These are phyloP conservation scores for Phanerochaete sordida DNA, from an alignment of 768 basidiomycete genomes.

Conservation along the genomic window DNA sequence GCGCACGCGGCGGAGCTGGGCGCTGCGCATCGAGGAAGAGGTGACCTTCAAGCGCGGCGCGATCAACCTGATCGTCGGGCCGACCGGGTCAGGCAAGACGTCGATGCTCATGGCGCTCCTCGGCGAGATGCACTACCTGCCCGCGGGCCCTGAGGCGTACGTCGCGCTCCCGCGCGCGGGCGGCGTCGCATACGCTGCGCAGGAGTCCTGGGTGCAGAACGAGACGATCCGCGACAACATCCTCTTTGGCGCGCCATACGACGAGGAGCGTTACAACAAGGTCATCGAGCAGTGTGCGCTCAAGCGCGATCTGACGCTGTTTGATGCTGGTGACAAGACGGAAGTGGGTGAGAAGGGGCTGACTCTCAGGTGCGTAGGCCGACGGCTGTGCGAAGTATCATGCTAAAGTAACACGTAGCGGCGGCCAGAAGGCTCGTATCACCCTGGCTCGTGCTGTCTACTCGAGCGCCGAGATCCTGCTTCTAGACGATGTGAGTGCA, in stretches of 20 bases:
- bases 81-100: slow-evolving; percentile 27
- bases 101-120: slow-evolving; percentile 27
- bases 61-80: slow-evolving; percentile 27
- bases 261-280: slow-evolving; percentile 27
- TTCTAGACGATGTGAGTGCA: slow-evolving; percentile 35
- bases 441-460: slow-evolving; percentile 41
- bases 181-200: slow-evolving; percentile 42
- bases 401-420: slow-evolving; percentile 18
- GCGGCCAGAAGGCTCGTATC: slow-evolving; percentile 45
- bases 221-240: slow-evolving; percentile 32
- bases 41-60: slow-evolving; percentile 21
- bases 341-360: slow-evolving; percentile 64
- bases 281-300: slow-evolving; percentile 37
- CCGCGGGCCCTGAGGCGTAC: slow-evolving; percentile 28
- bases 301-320: slow-evolving; percentile 42
- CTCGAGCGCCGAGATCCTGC: slow-evolving; percentile 31
- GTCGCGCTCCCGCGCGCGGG: slow-evolving; percentile 38
- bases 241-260: slow-evolving; percentile 26
- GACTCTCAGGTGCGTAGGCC: slow-evolving; percentile 33
- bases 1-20: slow-evolving; percentile 4
- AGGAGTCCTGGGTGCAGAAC: slow-evolving; percentile 44
- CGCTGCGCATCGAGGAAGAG: slow-evolving; percentile 22
- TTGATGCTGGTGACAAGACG: slow-evolving; percentile 47
- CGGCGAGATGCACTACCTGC: slow-evolving; percentile 25
- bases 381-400: not conserved